Evolutionary conservation across 176 grass and related monocot species (phyloP), one percentile per base, ranked within the genome.

Genomic region (Oryza glaberrima): DNA sequence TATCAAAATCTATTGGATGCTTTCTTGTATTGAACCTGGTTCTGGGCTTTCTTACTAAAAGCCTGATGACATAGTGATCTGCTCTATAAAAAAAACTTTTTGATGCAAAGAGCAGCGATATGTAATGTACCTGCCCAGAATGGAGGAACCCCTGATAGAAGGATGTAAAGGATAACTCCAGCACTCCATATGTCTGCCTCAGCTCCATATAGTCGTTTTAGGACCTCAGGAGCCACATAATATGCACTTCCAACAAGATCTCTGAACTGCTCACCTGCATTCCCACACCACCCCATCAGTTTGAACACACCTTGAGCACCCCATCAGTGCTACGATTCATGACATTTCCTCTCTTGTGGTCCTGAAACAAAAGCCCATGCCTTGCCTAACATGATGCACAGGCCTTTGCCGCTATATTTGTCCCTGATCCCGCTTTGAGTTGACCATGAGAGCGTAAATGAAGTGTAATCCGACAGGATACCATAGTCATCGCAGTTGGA

Each of bases 121-220:
- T n/a, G 14, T 30, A 16, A 49, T 26, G 8, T 84, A 95, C 95
- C 95, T 26, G 89, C 95, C 93, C 95, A 95, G 80, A 95, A 98
- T n/a, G 95, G 95, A 58, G 95, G 95, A 32, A 98, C 95, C 12
- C 95, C 95, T 36, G 91, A 95, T 7, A 98, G 89, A 60, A 98
- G 89, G 78, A 98, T 98, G 80, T 98, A 98, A 10, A 98, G 93
- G 88, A 98, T 98, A 9, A 98, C 87, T 68, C 95, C 95, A 14
- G 91, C 93, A 67, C 95, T 98, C 93, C 95, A 98, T 72, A 98
- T 95, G 89, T 98, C 95, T 0, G 91, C 91, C 65, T 98, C 95
- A 20, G 95, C 87, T 77, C 93, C 91, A 5, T 98, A 98, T 4
- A 81, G 76, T 11, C 91, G 84, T 67, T 87, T 91, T 10, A 98